These are phyloP conservation scores for Heterobasidion annosum DNA, from an alignment of 1,284 basidiomycete species.

Conservation along the genomic window DNA sequence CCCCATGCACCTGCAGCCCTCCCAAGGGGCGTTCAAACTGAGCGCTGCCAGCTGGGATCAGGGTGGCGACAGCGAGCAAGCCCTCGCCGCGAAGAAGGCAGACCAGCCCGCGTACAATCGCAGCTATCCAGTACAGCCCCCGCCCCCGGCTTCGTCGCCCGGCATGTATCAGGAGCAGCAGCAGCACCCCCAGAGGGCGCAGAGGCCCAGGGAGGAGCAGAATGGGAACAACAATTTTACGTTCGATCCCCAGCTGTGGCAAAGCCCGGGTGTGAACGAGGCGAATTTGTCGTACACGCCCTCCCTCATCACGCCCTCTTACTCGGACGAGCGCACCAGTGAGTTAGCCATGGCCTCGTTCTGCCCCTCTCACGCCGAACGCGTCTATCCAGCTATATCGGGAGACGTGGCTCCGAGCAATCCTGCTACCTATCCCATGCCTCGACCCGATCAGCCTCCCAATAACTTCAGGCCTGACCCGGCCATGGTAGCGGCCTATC, in stretches of 20 bases:
- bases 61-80: conserved; percentile 23
- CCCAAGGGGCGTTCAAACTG: conserved; percentile 10
- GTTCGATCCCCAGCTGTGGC: conserved; percentile 7
- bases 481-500: background rate
- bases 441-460: conserved; percentile 8
- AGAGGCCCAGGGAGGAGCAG: conserved; percentile 7
- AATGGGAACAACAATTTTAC: background rate
- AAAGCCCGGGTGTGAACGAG: conserved; percentile 12
- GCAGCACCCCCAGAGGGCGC: conserved; percentile 4
- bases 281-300: conserved; percentile 23
- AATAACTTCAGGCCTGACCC: conserved; percentile 6
- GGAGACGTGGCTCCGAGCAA: conserved; percentile 5
- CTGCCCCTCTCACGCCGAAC: conserved; percentile 1
- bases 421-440: conserved; percentile 7
- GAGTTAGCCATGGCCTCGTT: conserved; percentile 12
- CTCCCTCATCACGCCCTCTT: conserved; percentile 28
- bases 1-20: conserved; percentile 2
- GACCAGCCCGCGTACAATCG: conserved; percentile 20
- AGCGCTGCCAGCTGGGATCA: conserved; percentile 22
- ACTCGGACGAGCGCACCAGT: conserved; percentile 38
- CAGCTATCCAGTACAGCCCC: background rate
- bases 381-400: conserved; percentile 7
- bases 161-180: conserved; percentile 5
- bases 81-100: conserved; percentile 21
- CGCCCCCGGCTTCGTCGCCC: background rate